Percentiles rank a stretch among this genome's conserved stretches.
Evolutionary conservation across 2,329 filamentous ascomycete species (phyloP).

Genomic region (Claviceps digitariae): DNA sequence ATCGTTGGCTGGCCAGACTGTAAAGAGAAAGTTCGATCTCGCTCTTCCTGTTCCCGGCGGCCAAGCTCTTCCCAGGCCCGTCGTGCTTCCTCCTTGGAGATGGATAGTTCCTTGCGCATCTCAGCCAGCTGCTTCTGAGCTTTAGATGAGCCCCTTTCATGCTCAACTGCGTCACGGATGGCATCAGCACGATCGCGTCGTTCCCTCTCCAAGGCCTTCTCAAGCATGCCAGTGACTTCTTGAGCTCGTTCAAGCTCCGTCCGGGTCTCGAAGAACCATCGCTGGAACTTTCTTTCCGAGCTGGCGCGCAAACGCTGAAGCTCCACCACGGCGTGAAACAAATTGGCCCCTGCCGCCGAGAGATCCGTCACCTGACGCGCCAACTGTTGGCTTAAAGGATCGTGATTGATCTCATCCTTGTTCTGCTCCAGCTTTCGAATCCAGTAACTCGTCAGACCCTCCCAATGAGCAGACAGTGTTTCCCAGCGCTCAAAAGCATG

Average conservation of each 20-base stretch:
- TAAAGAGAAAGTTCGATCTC: conserved; percentile 73
- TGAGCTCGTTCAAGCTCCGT: conserved; percentile 74
- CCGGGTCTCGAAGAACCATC: conserved; percentile 95
- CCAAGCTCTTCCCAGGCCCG: conserved; percentile 96
- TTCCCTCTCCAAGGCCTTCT: conserved; percentile 61
- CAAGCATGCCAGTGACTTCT: conserved; percentile 71
- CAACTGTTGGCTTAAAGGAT: conserved; percentile 76
- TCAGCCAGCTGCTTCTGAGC: conserved; percentile 71
- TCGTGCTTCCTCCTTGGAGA: conserved; percentile 90
- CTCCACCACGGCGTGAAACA: conserved; percentile 96
- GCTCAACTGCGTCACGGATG: conserved; percentile 49
- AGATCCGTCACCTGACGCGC: conserved; percentile 91
- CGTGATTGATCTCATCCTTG: conserved; percentile 66
- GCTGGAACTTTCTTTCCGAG: conserved; percentile 93
- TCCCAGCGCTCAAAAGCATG: conserved; percentile 98
- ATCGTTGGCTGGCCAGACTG: conserved; percentile 78
- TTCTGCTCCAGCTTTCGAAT: conserved; percentile 87
- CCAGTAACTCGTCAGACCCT: conserved; percentile 95
- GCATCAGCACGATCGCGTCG: conserved; percentile 55
- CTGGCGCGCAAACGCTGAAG: conserved; percentile 85
- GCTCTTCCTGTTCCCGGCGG: conserved; percentile 81
- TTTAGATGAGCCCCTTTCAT: conserved; percentile 59
- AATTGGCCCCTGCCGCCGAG: conserved; percentile 90
- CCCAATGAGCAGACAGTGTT: conserved; percentile 92
- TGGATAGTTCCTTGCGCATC: conserved; percentile 83